Evolutionary conservation across 1,284 basidiomycete species (phyloP).

Genomic region (Irpex sp.): DNA sequence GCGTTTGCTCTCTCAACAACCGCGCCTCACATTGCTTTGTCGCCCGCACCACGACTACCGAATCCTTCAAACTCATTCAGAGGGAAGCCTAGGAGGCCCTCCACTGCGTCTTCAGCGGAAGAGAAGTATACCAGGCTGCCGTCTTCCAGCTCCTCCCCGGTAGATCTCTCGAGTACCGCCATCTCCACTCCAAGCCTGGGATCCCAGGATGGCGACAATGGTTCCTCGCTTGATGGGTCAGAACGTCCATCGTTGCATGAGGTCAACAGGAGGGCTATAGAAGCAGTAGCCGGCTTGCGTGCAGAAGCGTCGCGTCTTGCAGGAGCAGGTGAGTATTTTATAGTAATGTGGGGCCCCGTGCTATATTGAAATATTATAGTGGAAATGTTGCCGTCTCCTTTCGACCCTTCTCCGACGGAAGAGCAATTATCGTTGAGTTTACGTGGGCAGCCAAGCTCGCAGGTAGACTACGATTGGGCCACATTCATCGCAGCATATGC

Average conservation of each 20-base stretch:
- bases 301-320: constrained; percentile 28
- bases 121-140: constrained; percentile 25
- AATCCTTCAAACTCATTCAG: constrained; percentile 9
- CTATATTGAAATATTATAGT: constrained; percentile 7
- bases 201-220: constrained; percentile 3
- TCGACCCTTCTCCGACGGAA: constrained; percentile 26
- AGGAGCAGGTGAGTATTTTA: constrained; percentile 21
- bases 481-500: constrained; percentile 77
- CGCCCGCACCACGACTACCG: constrained; percentile 18
- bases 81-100: constrained; percentile 35
- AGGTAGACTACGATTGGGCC: constrained; percentile 64
- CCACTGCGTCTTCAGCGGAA: constrained; percentile 36
- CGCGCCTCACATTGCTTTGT: constrained; percentile 22
- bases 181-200: constrained; percentile 10
- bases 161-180: constrained; percentile 17
- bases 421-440: constrained; percentile 20
- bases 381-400: constrained; percentile 27
- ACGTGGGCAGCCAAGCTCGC: constrained; percentile 18
- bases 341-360: no score
- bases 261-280: constrained; percentile 26
- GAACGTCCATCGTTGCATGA: constrained; percentile 20
- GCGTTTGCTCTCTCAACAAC: constrained; percentile 16
- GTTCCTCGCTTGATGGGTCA: not conserved
- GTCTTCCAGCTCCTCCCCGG: constrained; percentile 16
- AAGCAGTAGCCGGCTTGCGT: constrained; percentile 25